These are phyloP conservation scores for Xylaria polymorpha DNA, from an alignment of 2,329 filamentous ascomycete genomes.

Conservation along the genomic window DNA sequence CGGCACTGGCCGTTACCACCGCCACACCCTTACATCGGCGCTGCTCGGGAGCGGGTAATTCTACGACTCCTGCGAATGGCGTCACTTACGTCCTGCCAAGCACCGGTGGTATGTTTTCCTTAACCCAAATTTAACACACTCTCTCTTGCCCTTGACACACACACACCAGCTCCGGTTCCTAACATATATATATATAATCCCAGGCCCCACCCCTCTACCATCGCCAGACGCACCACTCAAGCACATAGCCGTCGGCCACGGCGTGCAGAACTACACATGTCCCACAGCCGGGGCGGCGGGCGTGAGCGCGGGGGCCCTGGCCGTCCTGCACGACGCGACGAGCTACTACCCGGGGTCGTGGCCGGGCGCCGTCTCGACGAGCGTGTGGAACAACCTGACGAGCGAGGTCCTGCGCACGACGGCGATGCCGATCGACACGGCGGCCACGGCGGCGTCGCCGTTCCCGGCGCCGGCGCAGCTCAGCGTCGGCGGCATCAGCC, in stretches of 20 bases:
- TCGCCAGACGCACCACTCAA: conserved; percentile 58
- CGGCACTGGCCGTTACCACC: conserved; percentile 44
- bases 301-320: conserved; percentile 64
- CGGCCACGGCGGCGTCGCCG: conserved; percentile 44
- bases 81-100: conserved; percentile 53
- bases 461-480: conserved; percentile 58
- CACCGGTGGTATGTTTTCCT: conserved; percentile 49
- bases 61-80: conserved; percentile 25
- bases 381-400: conserved; percentile 57
- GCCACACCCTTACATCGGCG: conserved; percentile 46
- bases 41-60: conserved; percentile 29
- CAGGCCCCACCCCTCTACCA: conserved; percentile 58
- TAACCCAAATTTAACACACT: neutral
- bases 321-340: conserved; percentile 69
- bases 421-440: conserved; percentile 62
- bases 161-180: neutral
- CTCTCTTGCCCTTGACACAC: neutral
- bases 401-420: conserved; percentile 55
- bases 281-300: conserved; percentile 50
- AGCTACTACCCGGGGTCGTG: conserved; percentile 61
- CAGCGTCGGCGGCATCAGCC: conserved; percentile 48
- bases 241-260: conserved; percentile 70
- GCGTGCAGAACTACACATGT: conserved; percentile 78
- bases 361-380: conserved; percentile 51
- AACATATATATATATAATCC: conserved; percentile 15